Evolutionary conservation across 495 filamentous ascomycete genomes (phyloP).

Genomic region (Hyaloscypha finlandica): DNA sequence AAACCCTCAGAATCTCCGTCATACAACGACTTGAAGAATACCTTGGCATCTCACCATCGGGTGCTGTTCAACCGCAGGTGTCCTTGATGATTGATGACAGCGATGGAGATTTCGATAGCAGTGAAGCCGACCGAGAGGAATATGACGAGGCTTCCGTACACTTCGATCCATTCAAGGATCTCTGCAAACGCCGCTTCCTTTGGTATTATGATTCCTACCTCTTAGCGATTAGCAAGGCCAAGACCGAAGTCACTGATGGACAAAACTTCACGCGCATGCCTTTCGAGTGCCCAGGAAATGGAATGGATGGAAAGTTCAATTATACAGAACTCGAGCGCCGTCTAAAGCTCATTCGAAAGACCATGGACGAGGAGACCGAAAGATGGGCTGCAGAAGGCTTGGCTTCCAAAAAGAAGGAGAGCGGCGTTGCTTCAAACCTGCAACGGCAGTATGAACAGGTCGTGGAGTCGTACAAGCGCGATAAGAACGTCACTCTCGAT

Average conservation of each 20-base stretch:
- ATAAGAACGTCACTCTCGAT: conserved; percentile 68
- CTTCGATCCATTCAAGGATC: conserved; percentile 83
- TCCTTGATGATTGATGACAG: conserved; percentile 44
- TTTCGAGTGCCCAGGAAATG: conserved; percentile 78
- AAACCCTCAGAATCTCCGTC: conserved; percentile 83
- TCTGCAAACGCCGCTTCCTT: conserved; percentile 88
- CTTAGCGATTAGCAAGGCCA: conserved; percentile 63
- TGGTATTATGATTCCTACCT: conserved; percentile 96
- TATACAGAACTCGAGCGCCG: conserved; percentile 74
- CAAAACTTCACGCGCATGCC: conserved; percentile 74
- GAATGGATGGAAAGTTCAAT: conserved; percentile 85
- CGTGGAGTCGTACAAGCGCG: conserved; percentile 67
- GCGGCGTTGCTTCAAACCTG: conserved; percentile 76
- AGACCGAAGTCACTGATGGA: conserved; percentile 58
- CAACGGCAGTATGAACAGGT: conserved; percentile 84
- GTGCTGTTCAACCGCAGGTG: conserved; percentile 39
- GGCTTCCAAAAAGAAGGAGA: conserved; percentile 62
- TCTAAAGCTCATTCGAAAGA: conserved; percentile 62
- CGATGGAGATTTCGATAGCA: conserved; percentile 53
- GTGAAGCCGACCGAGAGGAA: conserved; percentile 39
- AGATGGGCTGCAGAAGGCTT: conserved; percentile 72
- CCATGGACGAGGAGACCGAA: conserved; percentile 70
- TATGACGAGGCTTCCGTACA: conserved; percentile 53
- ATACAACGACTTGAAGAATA: conserved; percentile 83
- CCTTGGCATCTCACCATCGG: conserved; percentile 62